phyloP scores from a whole-genome alignment of 345 rosid genomes.

The Clausena lansium region DNA sequence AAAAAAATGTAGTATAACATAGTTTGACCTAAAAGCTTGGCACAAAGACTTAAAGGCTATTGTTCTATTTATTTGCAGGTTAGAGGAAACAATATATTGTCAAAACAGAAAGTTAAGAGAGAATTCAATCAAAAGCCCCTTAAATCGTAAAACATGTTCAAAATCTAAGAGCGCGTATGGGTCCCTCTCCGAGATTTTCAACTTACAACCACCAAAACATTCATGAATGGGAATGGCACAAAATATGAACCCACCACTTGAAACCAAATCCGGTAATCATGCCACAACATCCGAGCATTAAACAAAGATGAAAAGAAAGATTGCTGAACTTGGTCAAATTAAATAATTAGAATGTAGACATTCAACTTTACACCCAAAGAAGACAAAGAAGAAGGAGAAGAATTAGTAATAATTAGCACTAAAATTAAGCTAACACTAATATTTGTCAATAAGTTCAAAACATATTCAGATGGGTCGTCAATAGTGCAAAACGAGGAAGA shows the following conservation, averaged over 20 bases:
- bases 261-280: background rate
- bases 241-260: background rate
- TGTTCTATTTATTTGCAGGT: background rate
- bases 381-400: background rate
- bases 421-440: constrained; percentile 14
- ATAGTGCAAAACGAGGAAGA: constrained; percentile 45
- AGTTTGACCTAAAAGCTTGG: too few relatives aligned
- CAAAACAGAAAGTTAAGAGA: background rate
- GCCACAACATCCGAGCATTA: background rate
- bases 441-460: constrained; percentile 17
- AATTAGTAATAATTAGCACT: constrained; percentile 6
- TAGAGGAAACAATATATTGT: background rate
- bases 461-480: constrained; percentile 26
- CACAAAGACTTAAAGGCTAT: too few relatives aligned
- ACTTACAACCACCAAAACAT: background rate
- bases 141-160: background rate
- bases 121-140: background rate
- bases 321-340: background rate
- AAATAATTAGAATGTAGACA: background rate
- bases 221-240: background rate
- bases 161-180: background rate
- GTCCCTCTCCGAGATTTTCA: constrained; percentile 2
- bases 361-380: constrained; percentile 1
- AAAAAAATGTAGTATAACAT: too few relatives aligned
- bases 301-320: background rate